Evolutionary conservation across 108 stramenopile species (phyloP), one percentile per base, ranked within the genome.

Genomic region (Nitzschia sp.): DNA sequence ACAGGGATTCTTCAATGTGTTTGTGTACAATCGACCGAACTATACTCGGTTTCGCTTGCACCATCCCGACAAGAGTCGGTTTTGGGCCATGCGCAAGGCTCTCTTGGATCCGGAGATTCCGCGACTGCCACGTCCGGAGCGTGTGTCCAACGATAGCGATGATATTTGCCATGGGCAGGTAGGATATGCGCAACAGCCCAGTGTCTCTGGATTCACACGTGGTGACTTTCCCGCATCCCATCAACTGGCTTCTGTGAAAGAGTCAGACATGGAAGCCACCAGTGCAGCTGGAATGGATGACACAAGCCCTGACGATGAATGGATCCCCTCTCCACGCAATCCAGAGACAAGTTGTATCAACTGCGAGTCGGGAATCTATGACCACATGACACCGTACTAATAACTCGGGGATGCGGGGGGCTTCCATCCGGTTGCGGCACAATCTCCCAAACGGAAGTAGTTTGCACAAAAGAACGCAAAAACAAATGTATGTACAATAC

Each of bases 1-100:
- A 26, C 83, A 84, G 55, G 83, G 83, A 26, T 80, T 83, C 65
- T 78, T 83, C 52, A 83, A 83, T 51, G 41, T 64, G 20, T 64
- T 80, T 43, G 65, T 83, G 11, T 83, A 78, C 65, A 43, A 54
- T 48, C 52, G 83, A 24, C 83, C 83, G 8, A 54, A 73, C 54
- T 80, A 55, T 26, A 24, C 25, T 22, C 54, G 54, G 21, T 55
- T 64, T 25, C 63, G 63, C 3, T 17, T 19, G 7, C 52, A 48
- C 22, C 14, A 29, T 48, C 63, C 63, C 6, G 63, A 64, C 26
- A 21, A 25, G 54, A 20, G 54, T 22, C 21, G 21, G 11, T 55
- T 55, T 14, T 55, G 54, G 54, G 54, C 54, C 22, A 26, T 55
- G 17, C 17, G 54, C 12, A 55, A 55, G 6, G 54, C 54, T 26